A percentile compares a stretch with the other conserved stretches of the same genome.
These are phyloP conservation scores for Botryotinia narcissicola DNA, from an alignment of 2,329 filamentous ascomycete genomes.

Conservation along the genomic window DNA sequence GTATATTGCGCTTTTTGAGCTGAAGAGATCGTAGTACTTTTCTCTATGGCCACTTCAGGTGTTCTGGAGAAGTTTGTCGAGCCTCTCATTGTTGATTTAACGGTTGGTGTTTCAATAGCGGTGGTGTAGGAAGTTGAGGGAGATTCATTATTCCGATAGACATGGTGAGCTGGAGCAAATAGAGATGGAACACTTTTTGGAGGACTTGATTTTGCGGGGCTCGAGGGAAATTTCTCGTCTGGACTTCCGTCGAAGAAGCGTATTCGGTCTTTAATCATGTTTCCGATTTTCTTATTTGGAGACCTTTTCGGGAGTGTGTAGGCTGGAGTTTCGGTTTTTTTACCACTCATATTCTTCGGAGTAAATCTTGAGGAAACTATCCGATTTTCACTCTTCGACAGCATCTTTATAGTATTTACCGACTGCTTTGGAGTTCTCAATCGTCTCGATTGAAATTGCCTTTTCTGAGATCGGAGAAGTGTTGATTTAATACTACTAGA, in stretches of 20 bases:
- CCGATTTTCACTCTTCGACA: constrained; percentile 1
- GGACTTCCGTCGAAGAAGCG: constrained; percentile 32
- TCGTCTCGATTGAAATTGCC: constrained; percentile 1
- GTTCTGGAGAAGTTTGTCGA: not conserved
- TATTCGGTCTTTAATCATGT: constrained; percentile 32
- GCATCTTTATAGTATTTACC: not conserved
- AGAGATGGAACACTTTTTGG: not conserved
- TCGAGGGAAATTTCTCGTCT: constrained; percentile 4
- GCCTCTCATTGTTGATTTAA: not conserved
- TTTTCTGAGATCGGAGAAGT: not conserved
- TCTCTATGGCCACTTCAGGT: not conserved
- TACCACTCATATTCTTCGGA: not conserved
- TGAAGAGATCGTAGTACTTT: not conserved
- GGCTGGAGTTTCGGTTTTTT: not conserved
- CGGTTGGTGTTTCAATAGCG: not conserved
- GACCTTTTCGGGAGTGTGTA: constrained; percentile 9
- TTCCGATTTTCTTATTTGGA: constrained; percentile 18
- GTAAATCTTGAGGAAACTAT: not conserved
- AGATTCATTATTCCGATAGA: not conserved
- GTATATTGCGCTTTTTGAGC: constrained; percentile 4
- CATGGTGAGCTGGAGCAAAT: not conserved
- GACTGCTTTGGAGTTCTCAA: not conserved
- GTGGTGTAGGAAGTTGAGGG: not conserved
- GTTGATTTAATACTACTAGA: constrained; percentile 10
- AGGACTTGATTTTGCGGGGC: not conserved